phyloP scores from a whole-genome alignment of 805 yeast genomes.

The Cyberlindnera suaveolens region DNA sequence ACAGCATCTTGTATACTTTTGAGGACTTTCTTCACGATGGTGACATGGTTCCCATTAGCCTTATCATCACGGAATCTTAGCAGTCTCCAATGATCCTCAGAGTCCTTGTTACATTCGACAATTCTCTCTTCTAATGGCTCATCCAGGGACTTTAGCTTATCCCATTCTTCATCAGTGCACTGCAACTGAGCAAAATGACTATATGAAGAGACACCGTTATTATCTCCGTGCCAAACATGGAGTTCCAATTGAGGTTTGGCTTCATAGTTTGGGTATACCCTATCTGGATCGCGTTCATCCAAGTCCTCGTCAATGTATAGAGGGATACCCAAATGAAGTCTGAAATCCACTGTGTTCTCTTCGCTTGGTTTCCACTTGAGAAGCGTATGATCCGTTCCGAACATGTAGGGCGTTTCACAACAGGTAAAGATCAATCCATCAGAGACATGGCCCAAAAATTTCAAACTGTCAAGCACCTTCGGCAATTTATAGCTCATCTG shows the following conservation, averaged over 20 bases:
- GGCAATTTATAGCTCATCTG: slow-evolving; percentile 71
- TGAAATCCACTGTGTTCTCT: slow-evolving; percentile 90
- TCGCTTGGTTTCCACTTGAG: slow-evolving; percentile 97
- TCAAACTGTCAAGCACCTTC: slow-evolving; percentile 66
- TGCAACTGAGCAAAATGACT: slow-evolving; percentile 60
- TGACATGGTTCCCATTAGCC: slow-evolving; percentile 74
- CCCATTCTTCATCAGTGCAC: slow-evolving; percentile 75
- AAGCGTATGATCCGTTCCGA: slow-evolving; percentile 83
- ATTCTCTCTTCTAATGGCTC: slow-evolving; percentile 89
- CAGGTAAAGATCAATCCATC: slow-evolving; percentile 95
- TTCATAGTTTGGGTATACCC: slow-evolving; percentile 77
- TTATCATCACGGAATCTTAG: slow-evolving; percentile 93
- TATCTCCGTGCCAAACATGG: slow-evolving; percentile 72
- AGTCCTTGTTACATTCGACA: slow-evolving; percentile 73
- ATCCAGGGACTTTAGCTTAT: slow-evolving; percentile 52
- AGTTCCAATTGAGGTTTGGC: slow-evolving; percentile 65
- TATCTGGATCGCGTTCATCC: slow-evolving; percentile 54
- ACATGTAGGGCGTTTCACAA: slow-evolving; percentile 76
- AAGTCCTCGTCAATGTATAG: slow-evolving; percentile 54
- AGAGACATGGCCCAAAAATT: slow-evolving; percentile 74
- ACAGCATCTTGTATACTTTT: slow-evolving; percentile 86
- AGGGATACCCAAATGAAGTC: slow-evolving; percentile 57
- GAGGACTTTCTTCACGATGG: slow-evolving; percentile 76
- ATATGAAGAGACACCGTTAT: slow-evolving; percentile 54
- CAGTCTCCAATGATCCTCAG: slow-evolving; percentile 65